A percentile compares a stretch with the other conserved stretches of the same genome.
Conservation (phyloP, 305 asterid genomes). For the Ruellia speciosa region DNA sequence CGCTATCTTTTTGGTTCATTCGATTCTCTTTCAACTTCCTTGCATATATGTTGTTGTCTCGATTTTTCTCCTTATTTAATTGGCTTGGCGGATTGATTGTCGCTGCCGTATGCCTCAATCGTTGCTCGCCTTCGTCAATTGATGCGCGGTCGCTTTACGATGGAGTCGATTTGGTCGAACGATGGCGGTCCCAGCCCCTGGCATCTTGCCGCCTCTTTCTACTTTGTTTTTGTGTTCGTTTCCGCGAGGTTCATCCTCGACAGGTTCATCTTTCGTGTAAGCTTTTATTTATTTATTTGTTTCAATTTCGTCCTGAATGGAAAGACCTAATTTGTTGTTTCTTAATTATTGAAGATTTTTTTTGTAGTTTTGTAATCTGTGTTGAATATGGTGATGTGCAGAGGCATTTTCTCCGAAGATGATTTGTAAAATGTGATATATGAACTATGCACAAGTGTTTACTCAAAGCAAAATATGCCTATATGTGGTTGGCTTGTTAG, state of each 20-base stretch:
- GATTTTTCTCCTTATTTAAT: not conserved
- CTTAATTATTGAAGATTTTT: not conserved
- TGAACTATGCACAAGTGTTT: too few species aligned
- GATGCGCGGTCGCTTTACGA: not conserved
- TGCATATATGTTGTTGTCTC: not conserved
- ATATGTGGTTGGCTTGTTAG: too few species aligned
- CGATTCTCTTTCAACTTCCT: not conserved
- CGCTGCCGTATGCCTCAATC: not conserved
- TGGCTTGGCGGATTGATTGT: not conserved
- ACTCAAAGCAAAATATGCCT: not conserved
- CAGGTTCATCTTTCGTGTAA: conserved; percentile 37
- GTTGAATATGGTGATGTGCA: not conserved
- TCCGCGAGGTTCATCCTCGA: conserved; percentile 39
- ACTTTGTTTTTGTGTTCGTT: conserved; percentile 34
- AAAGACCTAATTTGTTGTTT: not conserved
- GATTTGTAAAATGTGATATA: not conserved
- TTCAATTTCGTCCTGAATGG: not conserved
- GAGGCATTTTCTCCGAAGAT: too few species aligned
- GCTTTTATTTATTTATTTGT: conserved; percentile 11
- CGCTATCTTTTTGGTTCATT: not conserved
- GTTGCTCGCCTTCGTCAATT: not conserved
- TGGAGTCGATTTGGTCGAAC: conserved; percentile 36
- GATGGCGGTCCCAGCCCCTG: conserved; percentile 30
- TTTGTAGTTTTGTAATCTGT: not conserved
- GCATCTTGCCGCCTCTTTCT: conserved; percentile 31